Percentiles rank a stretch among this genome's conserved stretches.
Conservation (phyloP, 2,329 filamentous ascomycete genomes). For the Aotearoamyces nothofagi region DNA sequence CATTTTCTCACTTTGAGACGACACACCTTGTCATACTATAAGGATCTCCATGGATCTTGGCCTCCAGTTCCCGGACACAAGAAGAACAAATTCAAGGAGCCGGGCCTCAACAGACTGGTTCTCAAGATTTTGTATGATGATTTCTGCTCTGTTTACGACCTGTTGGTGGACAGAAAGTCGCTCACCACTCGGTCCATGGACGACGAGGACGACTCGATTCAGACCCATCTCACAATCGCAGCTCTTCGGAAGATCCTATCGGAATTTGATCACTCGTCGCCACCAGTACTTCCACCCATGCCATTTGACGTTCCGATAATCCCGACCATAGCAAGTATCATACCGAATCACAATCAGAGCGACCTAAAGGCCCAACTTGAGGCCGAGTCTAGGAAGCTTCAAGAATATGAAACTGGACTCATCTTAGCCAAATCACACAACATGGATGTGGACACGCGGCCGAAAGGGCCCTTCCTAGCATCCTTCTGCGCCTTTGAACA, state of each 20-base stretch:
- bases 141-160: slow-evolving; percentile 73
- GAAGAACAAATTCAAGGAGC: slow-evolving; percentile 79
- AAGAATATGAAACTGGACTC: slow-evolving; percentile 61
- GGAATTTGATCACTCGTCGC: slow-evolving; percentile 80
- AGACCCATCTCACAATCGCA: slow-evolving; percentile 43
- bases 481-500: slow-evolving; percentile 59
- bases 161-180: slow-evolving; percentile 66
- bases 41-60: slow-evolving; percentile 57
- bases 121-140: slow-evolving; percentile 74
- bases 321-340: slow-evolving; percentile 51
- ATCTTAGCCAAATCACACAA: slow-evolving; percentile 76
- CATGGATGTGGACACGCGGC: slow-evolving; percentile 44
- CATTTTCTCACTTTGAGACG: slow-evolving; percentile 62
- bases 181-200: slow-evolving; percentile 64
- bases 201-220: slow-evolving; percentile 33
- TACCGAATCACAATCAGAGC: slow-evolving; percentile 47
- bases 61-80: slow-evolving; percentile 83
- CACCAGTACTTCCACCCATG: slow-evolving; percentile 79
- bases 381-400: slow-evolving; percentile 54
- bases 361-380: slow-evolving; percentile 62
- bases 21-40: slow-evolving; percentile 45
- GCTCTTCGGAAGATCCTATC: slow-evolving; percentile 67
- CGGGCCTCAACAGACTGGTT: slow-evolving; percentile 73
- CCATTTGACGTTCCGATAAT: slow-evolving; percentile 78
- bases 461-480: slow-evolving; percentile 45